Percentiles rank a stretch among this genome's conserved stretches.
Conservation (phyloP, 164 flowering plant genomes). For the Tinospora cordifolia region DNA sequence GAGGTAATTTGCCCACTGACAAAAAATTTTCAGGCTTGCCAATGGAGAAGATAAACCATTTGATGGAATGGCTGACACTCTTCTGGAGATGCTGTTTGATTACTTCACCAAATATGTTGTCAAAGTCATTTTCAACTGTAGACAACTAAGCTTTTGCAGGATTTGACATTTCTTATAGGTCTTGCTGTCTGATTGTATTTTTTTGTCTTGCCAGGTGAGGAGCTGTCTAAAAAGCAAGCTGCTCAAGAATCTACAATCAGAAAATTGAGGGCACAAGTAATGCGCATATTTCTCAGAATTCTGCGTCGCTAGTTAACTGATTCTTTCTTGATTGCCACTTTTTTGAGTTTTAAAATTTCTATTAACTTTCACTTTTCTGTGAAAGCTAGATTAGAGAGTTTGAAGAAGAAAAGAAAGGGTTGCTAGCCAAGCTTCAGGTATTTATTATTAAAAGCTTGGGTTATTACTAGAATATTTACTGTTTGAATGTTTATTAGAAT, state of each 20-base stretch:
- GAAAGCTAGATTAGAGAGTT: slow-evolving; percentile 84
- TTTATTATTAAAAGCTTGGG: not conserved
- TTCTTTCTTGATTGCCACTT: not conserved
- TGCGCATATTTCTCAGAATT: not conserved
- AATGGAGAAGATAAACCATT: too few species aligned
- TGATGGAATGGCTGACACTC: too few species aligned
- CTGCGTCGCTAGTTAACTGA: not conserved
- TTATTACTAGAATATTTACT: not conserved
- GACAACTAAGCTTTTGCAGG: not conserved
- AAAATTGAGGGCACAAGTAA: slow-evolving; percentile 91
- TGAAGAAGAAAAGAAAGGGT: slow-evolving; percentile 97
- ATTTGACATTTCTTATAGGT: not conserved
- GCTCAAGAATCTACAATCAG: slow-evolving; percentile 87
- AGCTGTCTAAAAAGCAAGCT: slow-evolving; percentile 98
- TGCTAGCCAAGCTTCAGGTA: slow-evolving; percentile 90
- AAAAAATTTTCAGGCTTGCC: too few species aligned
- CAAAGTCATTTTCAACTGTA: too few species aligned
- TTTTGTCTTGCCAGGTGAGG: slow-evolving; percentile 57
- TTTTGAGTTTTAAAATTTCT: not conserved
- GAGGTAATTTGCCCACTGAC: too few species aligned
- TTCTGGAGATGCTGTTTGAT: too few species aligned
- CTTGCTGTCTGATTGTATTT: not conserved
- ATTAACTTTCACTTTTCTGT: slow-evolving; percentile 15
- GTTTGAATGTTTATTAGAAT: not conserved
- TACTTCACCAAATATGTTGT: too few species aligned